Evolutionary conservation across 805 yeast species (phyloP).

Genomic region (Debaryomyces hansenii): DNA sequence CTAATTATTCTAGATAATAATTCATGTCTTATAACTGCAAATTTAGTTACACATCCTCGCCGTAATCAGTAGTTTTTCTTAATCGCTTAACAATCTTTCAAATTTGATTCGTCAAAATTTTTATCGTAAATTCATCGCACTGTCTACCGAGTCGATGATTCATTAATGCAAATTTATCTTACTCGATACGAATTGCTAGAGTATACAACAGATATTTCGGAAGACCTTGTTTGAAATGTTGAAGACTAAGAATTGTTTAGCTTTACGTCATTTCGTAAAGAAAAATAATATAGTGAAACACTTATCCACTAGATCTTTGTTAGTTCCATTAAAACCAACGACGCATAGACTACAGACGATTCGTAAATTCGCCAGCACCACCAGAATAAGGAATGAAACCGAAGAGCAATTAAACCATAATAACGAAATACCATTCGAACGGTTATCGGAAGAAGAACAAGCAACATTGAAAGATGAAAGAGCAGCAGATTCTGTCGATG

Average conservation of each 20-base stretch:
- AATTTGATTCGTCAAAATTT: constrained; percentile 5
- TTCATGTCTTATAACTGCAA: no score
- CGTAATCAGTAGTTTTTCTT: no score
- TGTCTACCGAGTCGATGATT: not conserved
- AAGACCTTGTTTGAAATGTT: not conserved
- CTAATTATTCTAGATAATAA: no score
- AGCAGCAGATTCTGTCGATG: constrained; percentile 85
- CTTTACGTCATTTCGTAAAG: not conserved
- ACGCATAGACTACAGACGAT: not conserved
- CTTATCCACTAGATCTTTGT: not conserved
- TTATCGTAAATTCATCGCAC: constrained; percentile 1
- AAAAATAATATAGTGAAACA: not conserved
- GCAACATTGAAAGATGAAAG: constrained; percentile 60
- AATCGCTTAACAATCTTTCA: constrained; percentile 2
- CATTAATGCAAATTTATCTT: not conserved
- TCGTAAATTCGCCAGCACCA: constrained; percentile 3
- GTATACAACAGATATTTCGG: not conserved
- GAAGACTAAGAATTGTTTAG: not conserved
- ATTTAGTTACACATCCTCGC: no score
- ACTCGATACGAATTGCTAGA: not conserved
- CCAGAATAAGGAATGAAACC: constrained; percentile 1
- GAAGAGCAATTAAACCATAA: not conserved
- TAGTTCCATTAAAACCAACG: not conserved
- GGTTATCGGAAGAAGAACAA: constrained; percentile 39
- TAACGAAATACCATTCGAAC: not conserved